Evolutionary conservation across 208 protist genomes (phyloP).

Genomic region (Tritrichomonas foetus): DNA sequence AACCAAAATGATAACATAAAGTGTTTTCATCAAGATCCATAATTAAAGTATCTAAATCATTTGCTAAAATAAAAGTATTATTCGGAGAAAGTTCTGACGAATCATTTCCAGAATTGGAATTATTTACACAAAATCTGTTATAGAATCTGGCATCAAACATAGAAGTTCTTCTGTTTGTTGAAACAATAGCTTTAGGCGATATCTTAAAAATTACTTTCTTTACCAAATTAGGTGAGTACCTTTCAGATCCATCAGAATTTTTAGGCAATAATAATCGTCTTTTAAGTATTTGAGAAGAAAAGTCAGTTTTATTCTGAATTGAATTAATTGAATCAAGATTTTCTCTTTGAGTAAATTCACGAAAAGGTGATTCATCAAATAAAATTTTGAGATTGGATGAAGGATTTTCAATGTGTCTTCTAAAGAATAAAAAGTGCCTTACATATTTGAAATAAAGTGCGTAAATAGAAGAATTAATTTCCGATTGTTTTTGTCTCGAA

Average conservation of each 20-base stretch:
- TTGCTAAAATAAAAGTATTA: not conserved
- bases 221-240: not conserved
- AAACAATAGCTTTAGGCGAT: not conserved
- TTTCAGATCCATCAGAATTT: not conserved
- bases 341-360: not conserved
- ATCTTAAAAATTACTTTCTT: not conserved
- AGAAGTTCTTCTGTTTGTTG: not conserved
- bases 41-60: not conserved
- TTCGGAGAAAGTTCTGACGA: not conserved
- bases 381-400: not conserved
- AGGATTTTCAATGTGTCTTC: not conserved
- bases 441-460: not conserved
- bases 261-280: not conserved
- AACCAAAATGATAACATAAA: not conserved
- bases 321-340: too few species aligned
- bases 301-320: not conserved
- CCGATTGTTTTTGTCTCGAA: too few species aligned
- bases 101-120: not conserved
- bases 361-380: not conserved
- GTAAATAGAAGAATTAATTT: too few species aligned
- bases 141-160: not conserved
- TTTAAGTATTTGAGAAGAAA: not conserved
- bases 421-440: not conserved
- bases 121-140: not conserved
- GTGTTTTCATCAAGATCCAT: not conserved